phyloP scores from a whole-genome alignment of 2,329 filamentous ascomycete genomes.

The Monilinia fructigena region DNA sequence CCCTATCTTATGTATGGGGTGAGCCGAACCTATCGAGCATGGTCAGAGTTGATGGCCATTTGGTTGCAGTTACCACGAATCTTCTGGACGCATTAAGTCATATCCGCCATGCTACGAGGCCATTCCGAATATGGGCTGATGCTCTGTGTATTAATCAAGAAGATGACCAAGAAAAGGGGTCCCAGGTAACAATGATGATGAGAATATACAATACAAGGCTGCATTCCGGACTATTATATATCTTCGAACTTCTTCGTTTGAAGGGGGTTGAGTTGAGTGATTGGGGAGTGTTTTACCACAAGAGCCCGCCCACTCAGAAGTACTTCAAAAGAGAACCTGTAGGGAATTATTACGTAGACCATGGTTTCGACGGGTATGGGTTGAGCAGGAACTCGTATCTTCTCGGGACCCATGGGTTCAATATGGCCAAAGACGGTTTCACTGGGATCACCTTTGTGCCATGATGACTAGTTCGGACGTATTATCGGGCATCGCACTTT shows the following conservation, averaged over 20 bases:
- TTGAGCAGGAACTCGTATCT: constrained; percentile 4
- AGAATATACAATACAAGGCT: neutral
- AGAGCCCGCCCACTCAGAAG: neutral
- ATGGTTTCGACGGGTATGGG: neutral
- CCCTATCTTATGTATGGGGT: no score
- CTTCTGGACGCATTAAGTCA: no score
- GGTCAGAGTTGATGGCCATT: no score
- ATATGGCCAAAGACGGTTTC: no score
- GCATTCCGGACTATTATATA: neutral
- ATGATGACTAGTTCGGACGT: no score
- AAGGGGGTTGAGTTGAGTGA: no score
- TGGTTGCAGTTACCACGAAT: no score
- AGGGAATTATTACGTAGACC: neutral
- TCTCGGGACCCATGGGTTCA: no score
- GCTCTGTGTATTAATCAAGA: neutral
- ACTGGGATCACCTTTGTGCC: no score
- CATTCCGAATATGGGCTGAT: neutral
- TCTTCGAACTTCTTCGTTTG: neutral
- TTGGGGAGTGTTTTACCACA: no score
- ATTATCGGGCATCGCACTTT: no score
- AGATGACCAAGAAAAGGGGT: neutral
- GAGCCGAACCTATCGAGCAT: no score
- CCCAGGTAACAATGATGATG: neutral
- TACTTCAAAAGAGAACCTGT: neutral
- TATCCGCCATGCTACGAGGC: neutral